A percentile compares a stretch with the other conserved stretches of the same genome.
These are phyloP conservation scores for Colletotrichum magnum DNA, from an alignment of 2,329 filamentous ascomycete genomes.

Conservation along the genomic window DNA sequence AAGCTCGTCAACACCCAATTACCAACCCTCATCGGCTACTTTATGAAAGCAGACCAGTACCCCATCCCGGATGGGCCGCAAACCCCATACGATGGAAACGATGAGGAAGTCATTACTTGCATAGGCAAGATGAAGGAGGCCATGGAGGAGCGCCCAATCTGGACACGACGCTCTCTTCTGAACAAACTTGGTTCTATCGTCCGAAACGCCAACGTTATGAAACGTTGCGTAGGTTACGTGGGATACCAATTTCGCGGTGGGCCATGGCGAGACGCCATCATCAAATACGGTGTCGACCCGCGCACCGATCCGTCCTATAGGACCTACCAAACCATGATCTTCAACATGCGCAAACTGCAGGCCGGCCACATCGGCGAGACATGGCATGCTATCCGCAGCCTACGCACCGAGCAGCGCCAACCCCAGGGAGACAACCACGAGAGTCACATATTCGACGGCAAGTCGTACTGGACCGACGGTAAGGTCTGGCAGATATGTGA, in stretches of 20 bases:
- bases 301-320: slow-evolving; percentile 82
- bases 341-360: slow-evolving; percentile 75
- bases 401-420: slow-evolving; percentile 52
- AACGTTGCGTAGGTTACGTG: slow-evolving; percentile 84
- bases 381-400: slow-evolving; percentile 64
- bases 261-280: slow-evolving; percentile 90
- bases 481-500: slow-evolving; percentile 97
- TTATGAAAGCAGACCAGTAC: slow-evolving; percentile 72
- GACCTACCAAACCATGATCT: slow-evolving; percentile 90
- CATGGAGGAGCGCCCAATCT: slow-evolving; percentile 83
- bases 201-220: slow-evolving; percentile 71
- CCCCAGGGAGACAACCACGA: slow-evolving; percentile 56
- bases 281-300: slow-evolving; percentile 90
- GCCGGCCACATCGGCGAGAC: slow-evolving; percentile 61
- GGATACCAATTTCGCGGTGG: slow-evolving; percentile 95
- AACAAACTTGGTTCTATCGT: slow-evolving; percentile 75
- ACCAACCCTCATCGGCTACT: slow-evolving; percentile 72
- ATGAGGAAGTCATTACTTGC: slow-evolving; percentile 73
- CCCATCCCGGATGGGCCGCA: slow-evolving; percentile 75
- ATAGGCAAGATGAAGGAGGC: slow-evolving; percentile 75
- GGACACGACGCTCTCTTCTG: slow-evolving; percentile 85
- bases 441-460: slow-evolving; percentile 88
- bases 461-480: slow-evolving; percentile 80
- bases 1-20: slow-evolving; percentile 70
- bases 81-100: slow-evolving; percentile 69